phyloP scores from a whole-genome alignment of 495 filamentous ascomycete species.

The Hypoxylon rickii region DNA sequence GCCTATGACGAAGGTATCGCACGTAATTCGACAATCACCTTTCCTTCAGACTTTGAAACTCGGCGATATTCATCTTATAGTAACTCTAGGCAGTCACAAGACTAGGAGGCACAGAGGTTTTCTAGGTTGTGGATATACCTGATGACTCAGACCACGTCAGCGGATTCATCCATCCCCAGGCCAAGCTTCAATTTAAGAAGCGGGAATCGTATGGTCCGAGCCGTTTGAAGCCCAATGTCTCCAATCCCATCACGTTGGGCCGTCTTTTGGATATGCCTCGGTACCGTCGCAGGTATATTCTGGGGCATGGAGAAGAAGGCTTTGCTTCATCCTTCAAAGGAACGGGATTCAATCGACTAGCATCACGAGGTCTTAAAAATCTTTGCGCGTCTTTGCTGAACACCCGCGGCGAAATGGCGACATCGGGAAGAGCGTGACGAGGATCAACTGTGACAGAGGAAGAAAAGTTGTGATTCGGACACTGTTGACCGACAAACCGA shows the following conservation, averaged over 20 bases:
- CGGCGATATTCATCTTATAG: not conserved
- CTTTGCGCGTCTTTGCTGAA: too few relatives aligned
- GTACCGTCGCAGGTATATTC: not conserved
- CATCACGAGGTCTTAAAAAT: not conserved
- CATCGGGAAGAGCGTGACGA: not conserved
- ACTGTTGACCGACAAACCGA: conserved; percentile 11
- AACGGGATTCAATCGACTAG: not conserved
- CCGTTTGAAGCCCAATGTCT: not conserved
- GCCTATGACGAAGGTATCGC: too few relatives aligned
- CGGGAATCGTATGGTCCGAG: not conserved
- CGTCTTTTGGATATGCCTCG: too few relatives aligned
- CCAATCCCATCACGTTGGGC: not conserved
- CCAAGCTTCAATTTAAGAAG: too few relatives aligned
- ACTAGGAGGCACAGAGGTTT: not conserved
- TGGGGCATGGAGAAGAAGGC: not conserved
- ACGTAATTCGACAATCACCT: too few relatives aligned
- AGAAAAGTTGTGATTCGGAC: not conserved
- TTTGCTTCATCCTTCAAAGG: not conserved
- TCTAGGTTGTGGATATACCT: not conserved
- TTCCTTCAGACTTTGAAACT: too few relatives aligned
- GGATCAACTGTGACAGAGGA: conserved; percentile 10
- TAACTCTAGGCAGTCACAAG: not conserved
- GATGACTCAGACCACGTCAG: not conserved
- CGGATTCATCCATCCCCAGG: not conserved
- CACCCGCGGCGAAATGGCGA: conserved; percentile 5